Evolutionary conservation across 257 asterid species (phyloP).

Genomic region (Craterostigma plantagineum): DNA sequence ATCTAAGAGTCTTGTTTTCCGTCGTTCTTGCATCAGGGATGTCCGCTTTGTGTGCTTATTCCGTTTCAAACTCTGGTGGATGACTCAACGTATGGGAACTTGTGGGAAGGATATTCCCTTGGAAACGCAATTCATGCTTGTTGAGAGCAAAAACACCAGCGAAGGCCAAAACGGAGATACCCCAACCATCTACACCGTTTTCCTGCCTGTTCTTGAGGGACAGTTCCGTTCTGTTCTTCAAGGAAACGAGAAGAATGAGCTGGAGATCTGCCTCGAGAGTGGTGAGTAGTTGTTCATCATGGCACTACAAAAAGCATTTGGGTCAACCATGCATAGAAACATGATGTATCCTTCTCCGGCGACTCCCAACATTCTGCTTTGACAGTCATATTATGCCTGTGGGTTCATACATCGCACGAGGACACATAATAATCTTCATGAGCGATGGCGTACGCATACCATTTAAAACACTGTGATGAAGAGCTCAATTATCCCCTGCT

Average conservation of each 20-base stretch:
- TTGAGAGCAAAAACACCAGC: slow-evolving; percentile 67
- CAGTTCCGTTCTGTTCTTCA: slow-evolving; percentile 95
- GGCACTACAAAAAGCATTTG: slow-evolving; percentile 9
- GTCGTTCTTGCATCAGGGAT: slow-evolving; percentile 36
- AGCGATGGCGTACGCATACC: too few relatives aligned
- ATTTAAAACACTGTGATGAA: slow-evolving; percentile 10
- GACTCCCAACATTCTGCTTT: slow-evolving; percentile 1
- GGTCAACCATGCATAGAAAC: slow-evolving; percentile 12
- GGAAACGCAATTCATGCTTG: slow-evolving; percentile 93
- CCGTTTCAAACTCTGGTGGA: slow-evolving; percentile 99
- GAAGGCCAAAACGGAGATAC: slow-evolving; percentile 39
- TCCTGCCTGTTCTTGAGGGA: slow-evolving; percentile 93
- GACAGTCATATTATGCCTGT: slow-evolving; percentile 7
- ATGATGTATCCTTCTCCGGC: slow-evolving; percentile 1
- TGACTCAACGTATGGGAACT: slow-evolving; percentile 95
- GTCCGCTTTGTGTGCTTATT: slow-evolving; percentile 83
- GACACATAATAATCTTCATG: slow-evolving; percentile 6
- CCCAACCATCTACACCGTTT: slow-evolving; percentile 62
- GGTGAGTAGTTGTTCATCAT: slow-evolving; percentile 29
- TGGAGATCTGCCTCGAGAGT: slow-evolving; percentile 96
- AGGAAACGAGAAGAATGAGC: slow-evolving; percentile 70
- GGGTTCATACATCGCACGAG: slow-evolving; percentile 11
- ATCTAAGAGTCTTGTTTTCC: too few relatives aligned
- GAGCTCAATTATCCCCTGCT: slow-evolving; percentile 8
- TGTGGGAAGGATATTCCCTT: slow-evolving; percentile 80